Percentiles rank a stretch among this genome's conserved stretches.
phyloP scores from a whole-genome alignment of 2,329 filamentous ascomycete species.

The Botrytis fabae region DNA sequence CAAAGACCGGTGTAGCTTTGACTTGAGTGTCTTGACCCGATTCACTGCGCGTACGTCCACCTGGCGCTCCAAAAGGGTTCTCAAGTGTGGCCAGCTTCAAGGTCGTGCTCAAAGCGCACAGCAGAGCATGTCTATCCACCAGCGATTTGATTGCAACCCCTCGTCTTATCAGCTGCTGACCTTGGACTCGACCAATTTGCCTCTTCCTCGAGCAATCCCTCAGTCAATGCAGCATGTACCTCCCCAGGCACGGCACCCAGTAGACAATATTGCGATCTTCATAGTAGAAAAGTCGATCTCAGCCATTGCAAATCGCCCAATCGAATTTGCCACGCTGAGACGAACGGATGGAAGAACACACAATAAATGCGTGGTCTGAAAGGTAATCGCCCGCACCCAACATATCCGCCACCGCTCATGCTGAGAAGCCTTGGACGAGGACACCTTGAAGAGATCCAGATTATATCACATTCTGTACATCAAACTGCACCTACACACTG shows the following conservation, averaged over 20 bases:
- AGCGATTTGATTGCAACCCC: conserved; percentile 2
- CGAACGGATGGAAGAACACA: background rate
- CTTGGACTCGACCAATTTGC: background rate
- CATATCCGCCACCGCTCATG: no score
- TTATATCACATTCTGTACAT: background rate
- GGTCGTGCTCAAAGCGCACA: background rate
- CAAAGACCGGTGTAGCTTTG: conserved; percentile 18
- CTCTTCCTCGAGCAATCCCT: conserved; percentile 7
- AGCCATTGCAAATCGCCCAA: background rate
- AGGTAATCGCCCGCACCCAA: background rate
- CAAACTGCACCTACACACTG: background rate
- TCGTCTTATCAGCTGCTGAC: conserved; percentile 18
- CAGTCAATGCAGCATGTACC: background rate
- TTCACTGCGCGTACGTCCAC: conserved; percentile 2
- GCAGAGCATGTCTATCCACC: background rate
- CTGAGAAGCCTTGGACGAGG: background rate
- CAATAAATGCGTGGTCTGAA: background rate
- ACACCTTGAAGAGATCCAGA: background rate
- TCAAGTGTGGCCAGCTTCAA: conserved; percentile 6
- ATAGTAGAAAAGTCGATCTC: background rate
- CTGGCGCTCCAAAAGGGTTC: background rate
- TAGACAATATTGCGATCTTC: background rate
- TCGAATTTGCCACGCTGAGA: conserved; percentile 3
- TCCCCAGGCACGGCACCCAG: no score
- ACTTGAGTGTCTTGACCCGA: conserved; percentile 12